Evolutionary conservation across 2,329 filamentous ascomycete species (phyloP).

Genomic region (Conoideocrella luteorostrata): DNA sequence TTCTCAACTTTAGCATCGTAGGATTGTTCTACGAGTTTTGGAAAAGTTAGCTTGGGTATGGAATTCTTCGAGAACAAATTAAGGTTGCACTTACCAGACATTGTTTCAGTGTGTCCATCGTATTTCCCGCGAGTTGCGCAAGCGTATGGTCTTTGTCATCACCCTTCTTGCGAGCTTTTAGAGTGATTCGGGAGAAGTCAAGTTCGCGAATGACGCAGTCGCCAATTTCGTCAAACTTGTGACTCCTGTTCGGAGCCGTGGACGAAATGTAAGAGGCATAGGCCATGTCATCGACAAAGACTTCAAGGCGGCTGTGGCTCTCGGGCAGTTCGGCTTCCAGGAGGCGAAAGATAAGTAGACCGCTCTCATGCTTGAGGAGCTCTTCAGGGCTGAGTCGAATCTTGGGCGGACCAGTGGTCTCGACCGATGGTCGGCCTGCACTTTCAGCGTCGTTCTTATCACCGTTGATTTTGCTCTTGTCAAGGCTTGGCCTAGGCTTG

Average conservation of each 20-base stretch:
- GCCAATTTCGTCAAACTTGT: constrained; percentile 84
- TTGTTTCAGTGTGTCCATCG: constrained; percentile 79
- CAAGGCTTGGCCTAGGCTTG: constrained; percentile 11
- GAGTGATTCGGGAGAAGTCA: constrained; percentile 89
- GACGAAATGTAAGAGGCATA: constrained; percentile 84
- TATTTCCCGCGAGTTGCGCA: constrained; percentile 77
- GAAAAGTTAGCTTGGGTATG: not conserved
- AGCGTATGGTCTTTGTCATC: constrained; percentile 72
- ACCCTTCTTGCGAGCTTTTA: constrained; percentile 75
- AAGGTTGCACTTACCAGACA: constrained; percentile 59
- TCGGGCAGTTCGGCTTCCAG: constrained; percentile 81
- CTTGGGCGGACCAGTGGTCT: constrained; percentile 60
- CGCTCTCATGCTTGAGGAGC: constrained; percentile 79
- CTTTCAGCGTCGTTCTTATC: constrained; percentile 28
- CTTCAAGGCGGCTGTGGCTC: constrained; percentile 70
- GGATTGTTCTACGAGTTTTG: constrained; percentile 65
- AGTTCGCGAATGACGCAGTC: constrained; percentile 95
- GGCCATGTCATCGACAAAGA: constrained; percentile 89
- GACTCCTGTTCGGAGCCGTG: constrained; percentile 60
- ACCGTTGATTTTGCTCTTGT: constrained; percentile 7
- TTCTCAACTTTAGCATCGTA: constrained; percentile 72
- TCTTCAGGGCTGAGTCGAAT: constrained; percentile 73
- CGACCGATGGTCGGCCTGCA: constrained; percentile 20
- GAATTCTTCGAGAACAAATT: too few relatives aligned
- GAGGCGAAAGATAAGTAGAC: constrained; percentile 89